Evolutionary conservation across 768 basidiomycete genomes (phyloP).

Genomic region (Baorangia bicolor): DNA sequence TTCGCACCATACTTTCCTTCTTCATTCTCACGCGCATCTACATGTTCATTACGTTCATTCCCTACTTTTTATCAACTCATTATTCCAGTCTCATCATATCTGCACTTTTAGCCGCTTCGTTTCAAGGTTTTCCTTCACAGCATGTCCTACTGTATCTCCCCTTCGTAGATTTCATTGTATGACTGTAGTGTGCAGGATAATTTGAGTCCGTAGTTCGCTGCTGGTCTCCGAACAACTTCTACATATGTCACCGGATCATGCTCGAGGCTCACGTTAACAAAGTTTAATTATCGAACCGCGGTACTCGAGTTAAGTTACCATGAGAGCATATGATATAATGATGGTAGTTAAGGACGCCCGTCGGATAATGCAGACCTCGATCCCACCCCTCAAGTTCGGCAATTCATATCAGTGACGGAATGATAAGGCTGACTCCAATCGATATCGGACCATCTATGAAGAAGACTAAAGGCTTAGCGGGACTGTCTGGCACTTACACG

Average conservation of each 20-base stretch:
- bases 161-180: background rate
- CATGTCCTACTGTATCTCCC: slow-evolving; percentile 17
- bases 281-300: slow-evolving; percentile 15
- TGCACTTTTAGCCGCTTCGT: background rate
- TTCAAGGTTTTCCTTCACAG: background rate
- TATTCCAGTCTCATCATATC: slow-evolving; percentile 8
- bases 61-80: slow-evolving; percentile 17
- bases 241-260: background rate
- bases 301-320: slow-evolving; percentile 8
- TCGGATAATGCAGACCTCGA: background rate
- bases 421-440: background rate
- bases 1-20: background rate
- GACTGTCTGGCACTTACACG: background rate
- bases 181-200: slow-evolving; percentile 4
- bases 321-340: slow-evolving; percentile 1
- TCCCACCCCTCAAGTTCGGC: background rate
- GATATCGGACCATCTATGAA: slow-evolving; percentile 15
- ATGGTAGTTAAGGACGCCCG: slow-evolving; percentile 19
- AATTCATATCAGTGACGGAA: background rate
- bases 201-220: background rate
- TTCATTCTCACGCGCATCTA: slow-evolving; percentile 4
- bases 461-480: too few relatives aligned
- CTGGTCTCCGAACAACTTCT: background rate
- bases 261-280: background rate
- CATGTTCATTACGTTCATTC: slow-evolving; percentile 8